Evolutionary conservation across 2,329 filamentous ascomycete genomes (phyloP).

Genomic region (Pyricularia grisea): DNA sequence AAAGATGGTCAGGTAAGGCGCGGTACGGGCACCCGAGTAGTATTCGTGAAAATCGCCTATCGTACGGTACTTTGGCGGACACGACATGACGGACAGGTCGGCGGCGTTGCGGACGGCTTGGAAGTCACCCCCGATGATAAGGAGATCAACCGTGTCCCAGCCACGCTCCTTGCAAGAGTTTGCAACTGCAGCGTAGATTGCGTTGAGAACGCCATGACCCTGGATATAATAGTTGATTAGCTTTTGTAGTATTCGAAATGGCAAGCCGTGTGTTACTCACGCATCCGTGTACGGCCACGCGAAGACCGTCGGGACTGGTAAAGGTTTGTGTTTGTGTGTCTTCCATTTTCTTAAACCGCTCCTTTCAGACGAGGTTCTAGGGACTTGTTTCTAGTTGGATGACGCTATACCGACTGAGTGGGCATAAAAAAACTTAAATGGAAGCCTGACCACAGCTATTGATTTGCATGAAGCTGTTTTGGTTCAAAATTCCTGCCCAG

Average conservation of each 20-base stretch:
- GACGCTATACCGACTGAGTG: neutral
- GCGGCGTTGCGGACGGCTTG: constrained; percentile 83
- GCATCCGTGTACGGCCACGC: constrained; percentile 81
- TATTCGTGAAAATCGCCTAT: constrained; percentile 93
- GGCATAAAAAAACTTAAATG: neutral
- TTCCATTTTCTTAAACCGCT: neutral
- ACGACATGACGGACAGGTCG: constrained; percentile 82
- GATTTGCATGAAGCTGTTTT: neutral
- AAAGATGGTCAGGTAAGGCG: constrained; percentile 87
- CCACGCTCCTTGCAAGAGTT: constrained; percentile 58
- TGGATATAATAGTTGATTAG: constrained; percentile 21
- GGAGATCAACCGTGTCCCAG: constrained; percentile 71
- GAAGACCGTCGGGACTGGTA: constrained; percentile 39
- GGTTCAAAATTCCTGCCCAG: neutral
- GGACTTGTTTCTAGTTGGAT: neutral
- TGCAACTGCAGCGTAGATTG: constrained; percentile 76
- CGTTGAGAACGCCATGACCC: constrained; percentile 87
- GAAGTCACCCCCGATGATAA: constrained; percentile 96
- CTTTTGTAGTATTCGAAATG: neutral
- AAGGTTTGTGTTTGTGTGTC: constrained; percentile 14
- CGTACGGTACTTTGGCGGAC: constrained; percentile 76
- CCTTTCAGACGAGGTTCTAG: neutral
- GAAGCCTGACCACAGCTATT: too few relatives aligned
- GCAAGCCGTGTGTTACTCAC: constrained; percentile 38
- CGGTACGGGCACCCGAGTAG: constrained; percentile 68